These are phyloP conservation scores for Blastobotrys illinoisensis DNA, from an alignment of 1,139 yeast genomes.

Conservation along the genomic window DNA sequence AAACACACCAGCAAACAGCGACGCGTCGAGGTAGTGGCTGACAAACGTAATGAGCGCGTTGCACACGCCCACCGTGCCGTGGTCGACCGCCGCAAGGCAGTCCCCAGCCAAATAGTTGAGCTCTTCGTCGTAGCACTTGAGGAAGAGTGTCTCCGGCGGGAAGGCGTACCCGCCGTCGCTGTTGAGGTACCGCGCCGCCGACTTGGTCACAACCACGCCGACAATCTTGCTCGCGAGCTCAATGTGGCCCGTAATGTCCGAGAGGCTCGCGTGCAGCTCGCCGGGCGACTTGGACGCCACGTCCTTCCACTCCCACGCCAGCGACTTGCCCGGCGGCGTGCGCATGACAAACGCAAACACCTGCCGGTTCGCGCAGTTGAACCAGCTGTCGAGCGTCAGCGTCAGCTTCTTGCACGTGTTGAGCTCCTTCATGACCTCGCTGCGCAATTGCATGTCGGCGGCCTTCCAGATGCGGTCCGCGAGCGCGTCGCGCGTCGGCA, in stretches of 20 bases:
- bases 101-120: constrained; percentile 9
- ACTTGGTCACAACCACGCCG: constrained; percentile 11
- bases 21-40: background rate
- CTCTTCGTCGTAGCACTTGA: constrained; percentile 12
- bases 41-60: background rate
- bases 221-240: constrained; percentile 8
- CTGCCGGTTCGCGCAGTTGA: constrained; percentile 8
- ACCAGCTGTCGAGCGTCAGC: constrained; percentile 12
- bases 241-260: background rate
- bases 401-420: constrained; percentile 8
- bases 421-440: constrained; percentile 8
- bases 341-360: constrained; percentile 10
- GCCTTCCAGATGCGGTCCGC: constrained; percentile 7
- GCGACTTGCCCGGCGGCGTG: constrained; percentile 6
- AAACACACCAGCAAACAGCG: background rate
- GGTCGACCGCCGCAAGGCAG: background rate
- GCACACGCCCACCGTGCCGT: constrained; percentile 5
- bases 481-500: constrained; percentile 5
- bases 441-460: constrained; percentile 6
- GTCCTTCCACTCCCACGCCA: constrained; percentile 13
- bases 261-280: background rate
- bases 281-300: background rate
- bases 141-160: background rate
- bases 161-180: background rate
- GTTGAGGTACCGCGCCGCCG: constrained; percentile 4